A percentile compares a stretch with the other conserved stretches of the same genome.
phyloP scores from a whole-genome alignment of 177 flowering plant genomes.

The Vitis hybrid region DNA sequence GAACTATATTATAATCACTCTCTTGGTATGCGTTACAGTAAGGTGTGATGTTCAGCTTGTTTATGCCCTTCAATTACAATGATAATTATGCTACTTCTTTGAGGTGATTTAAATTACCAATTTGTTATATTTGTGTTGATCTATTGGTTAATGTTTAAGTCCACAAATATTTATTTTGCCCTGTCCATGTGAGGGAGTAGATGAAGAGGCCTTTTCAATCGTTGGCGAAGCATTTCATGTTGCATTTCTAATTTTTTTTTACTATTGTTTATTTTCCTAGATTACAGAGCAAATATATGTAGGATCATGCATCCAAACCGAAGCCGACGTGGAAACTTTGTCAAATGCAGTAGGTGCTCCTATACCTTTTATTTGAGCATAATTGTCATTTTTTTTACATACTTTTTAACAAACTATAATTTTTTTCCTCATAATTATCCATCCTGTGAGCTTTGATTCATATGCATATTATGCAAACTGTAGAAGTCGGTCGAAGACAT shows the following conservation, averaged over 20 bases:
- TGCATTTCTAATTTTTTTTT: background rate
- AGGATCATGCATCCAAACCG: conserved; percentile 88
- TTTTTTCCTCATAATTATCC: background rate
- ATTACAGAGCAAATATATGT: conserved; percentile 91
- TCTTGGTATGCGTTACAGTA: conserved; percentile 87
- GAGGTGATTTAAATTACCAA: background rate
- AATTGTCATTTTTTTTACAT: background rate
- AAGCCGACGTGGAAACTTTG: conserved; percentile 63
- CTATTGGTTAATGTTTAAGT: background rate
- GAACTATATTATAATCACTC: conserved; percentile 83
- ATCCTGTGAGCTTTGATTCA: background rate
- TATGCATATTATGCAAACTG: background rate
- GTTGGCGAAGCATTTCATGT: background rate
- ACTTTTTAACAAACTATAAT: background rate
- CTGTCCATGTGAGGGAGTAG: too few species aligned
- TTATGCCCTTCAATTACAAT: conserved; percentile 9
- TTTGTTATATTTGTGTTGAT: background rate
- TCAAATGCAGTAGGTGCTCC: conserved; percentile 49
- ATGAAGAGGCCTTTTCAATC: background rate
- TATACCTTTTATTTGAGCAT: background rate
- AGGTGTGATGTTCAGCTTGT: conserved; percentile 48
- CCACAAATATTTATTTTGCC: too few species aligned
- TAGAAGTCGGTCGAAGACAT: background rate
- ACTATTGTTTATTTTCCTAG: conserved; percentile 33
- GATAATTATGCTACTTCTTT: background rate